phyloP scores from a whole-genome alignment of 805 yeast species.

The Kregervanrija fluxuum region DNA sequence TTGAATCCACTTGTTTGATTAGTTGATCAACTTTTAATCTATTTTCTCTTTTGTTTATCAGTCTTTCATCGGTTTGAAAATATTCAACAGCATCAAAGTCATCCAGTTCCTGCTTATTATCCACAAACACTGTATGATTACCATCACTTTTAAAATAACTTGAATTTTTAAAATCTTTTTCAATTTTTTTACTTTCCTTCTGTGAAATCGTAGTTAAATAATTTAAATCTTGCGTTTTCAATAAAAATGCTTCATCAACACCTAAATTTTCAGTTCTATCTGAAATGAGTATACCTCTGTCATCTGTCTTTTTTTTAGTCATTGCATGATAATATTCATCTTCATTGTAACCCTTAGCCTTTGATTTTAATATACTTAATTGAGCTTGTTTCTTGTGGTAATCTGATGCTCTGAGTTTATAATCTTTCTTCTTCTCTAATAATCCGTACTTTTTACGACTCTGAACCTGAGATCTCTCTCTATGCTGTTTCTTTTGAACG shows the following conservation, averaged over 20 bases:
- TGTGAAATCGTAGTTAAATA: conserved; percentile 74
- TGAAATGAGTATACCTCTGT: conserved; percentile 56
- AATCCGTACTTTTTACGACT: conserved; percentile 73
- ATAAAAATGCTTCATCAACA: conserved; percentile 69
- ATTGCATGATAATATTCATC: conserved; percentile 97
- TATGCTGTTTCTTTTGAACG: conserved; percentile 92
- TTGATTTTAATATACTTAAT: conserved; percentile 62
- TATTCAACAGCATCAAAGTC: conserved; percentile 54
- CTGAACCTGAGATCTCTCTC: conserved; percentile 84
- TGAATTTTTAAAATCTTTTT: conserved; percentile 43
- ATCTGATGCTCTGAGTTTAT: conserved; percentile 49
- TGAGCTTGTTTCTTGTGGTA: conserved; percentile 54
- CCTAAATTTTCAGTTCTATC: conserved; percentile 58
- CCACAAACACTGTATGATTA: conserved; percentile 82
- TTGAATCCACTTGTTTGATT: conserved; percentile 22
- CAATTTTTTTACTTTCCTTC: conserved; percentile 59
- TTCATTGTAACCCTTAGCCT: conserved; percentile 72
- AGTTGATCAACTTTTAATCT: conserved; percentile 60
- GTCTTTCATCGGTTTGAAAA: conserved; percentile 63
- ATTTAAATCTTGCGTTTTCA: conserved; percentile 87
- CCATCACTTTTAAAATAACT: conserved; percentile 50
- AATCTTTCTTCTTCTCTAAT: conserved; percentile 88
- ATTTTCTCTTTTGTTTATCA: conserved; percentile 63
- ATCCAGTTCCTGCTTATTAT: conserved; percentile 45
- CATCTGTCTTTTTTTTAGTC: conserved; percentile 64